Conservation (phyloP, 352 stramenopile species). For the Pythium guiyangense region DNA sequence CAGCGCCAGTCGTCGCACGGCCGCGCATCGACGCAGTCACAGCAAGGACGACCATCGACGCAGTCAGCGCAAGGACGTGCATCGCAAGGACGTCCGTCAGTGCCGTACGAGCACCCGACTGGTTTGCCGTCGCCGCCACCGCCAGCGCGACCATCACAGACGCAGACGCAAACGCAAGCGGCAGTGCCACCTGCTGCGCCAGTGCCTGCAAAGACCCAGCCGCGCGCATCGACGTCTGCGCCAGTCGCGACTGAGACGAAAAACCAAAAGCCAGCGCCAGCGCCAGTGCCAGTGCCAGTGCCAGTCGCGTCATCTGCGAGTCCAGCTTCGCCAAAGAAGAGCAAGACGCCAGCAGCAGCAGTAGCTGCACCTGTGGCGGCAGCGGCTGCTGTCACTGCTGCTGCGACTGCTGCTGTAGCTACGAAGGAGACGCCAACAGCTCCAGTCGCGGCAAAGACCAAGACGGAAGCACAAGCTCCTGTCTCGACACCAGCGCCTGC, state of each 20-base stretch:
- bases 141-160: not conserved
- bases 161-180: conserved; percentile 1
- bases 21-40: conserved; percentile 7
- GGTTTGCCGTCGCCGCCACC: conserved; percentile 6
- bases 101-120: conserved; percentile 14
- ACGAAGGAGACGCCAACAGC: not conserved
- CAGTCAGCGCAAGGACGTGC: conserved; percentile 1
- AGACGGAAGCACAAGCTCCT: not conserved
- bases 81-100: conserved; percentile 16
- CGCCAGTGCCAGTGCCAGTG: conserved; percentile 11
- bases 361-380: not conserved
- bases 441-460: not conserved
- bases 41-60: too few relatives aligned
- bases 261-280: not conserved
- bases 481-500: conserved; percentile 1
- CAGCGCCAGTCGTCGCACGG: conserved; percentile 15
- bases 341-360: not conserved
- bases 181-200: not conserved
- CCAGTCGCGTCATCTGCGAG: conserved; percentile 2
- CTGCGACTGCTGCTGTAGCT: not conserved
- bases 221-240: not conserved
- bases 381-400: conserved; percentile 1
- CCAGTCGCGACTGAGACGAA: not conserved
- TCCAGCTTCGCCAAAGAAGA: not conserved
- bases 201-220: conserved; percentile 4